Percentiles rank a stretch among this genome's conserved stretches.
These are phyloP conservation scores for Leccinum truebloodii DNA, from an alignment of 768 basidiomycete genomes.

Conservation along the genomic window DNA sequence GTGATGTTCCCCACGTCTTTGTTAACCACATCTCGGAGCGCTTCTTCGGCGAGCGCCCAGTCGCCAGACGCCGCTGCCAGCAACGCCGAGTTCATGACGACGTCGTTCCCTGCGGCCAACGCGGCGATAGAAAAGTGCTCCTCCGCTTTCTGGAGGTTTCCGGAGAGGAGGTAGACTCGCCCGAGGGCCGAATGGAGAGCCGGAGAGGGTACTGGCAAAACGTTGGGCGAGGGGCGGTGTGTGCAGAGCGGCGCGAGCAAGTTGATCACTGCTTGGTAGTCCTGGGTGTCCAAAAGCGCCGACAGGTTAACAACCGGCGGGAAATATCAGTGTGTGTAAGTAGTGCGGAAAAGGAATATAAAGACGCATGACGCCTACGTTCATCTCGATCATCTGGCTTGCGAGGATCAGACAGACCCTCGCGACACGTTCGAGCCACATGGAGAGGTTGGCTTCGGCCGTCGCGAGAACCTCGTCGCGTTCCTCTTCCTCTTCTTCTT, in stretches of 20 bases:
- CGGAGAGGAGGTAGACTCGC: constrained; percentile 73
- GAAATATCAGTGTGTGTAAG: neutral
- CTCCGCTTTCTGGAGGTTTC: constrained; percentile 59
- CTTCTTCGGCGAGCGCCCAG: constrained; percentile 54
- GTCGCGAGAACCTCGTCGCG: constrained; percentile 24
- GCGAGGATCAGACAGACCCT: constrained; percentile 78
- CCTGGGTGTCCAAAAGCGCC: constrained; percentile 1
- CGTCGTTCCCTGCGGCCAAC: constrained; percentile 45
- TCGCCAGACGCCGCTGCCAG: constrained; percentile 70
- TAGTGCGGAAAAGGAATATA: neutral
- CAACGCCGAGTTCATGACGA: constrained; percentile 66
- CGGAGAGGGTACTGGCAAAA: constrained; percentile 39
- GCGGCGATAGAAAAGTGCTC: constrained; percentile 50
- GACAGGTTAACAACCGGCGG: neutral
- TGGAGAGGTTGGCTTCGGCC: constrained; percentile 43
- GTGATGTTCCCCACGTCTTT: constrained; percentile 61
- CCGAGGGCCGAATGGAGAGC: constrained; percentile 69
- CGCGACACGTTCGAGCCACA: constrained; percentile 85
- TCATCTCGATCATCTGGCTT: constrained; percentile 83
- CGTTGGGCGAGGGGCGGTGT: constrained; percentile 28
- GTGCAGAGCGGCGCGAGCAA: constrained; percentile 68
- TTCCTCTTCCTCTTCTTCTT: constrained; percentile 10
- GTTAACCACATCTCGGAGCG: constrained; percentile 45
- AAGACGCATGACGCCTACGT: constrained; percentile 43
- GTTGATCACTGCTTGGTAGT: constrained; percentile 53